Evolutionary conservation across 2,329 filamentous ascomycete genomes (phyloP).

Genomic region (Alternaria tenuissima): DNA sequence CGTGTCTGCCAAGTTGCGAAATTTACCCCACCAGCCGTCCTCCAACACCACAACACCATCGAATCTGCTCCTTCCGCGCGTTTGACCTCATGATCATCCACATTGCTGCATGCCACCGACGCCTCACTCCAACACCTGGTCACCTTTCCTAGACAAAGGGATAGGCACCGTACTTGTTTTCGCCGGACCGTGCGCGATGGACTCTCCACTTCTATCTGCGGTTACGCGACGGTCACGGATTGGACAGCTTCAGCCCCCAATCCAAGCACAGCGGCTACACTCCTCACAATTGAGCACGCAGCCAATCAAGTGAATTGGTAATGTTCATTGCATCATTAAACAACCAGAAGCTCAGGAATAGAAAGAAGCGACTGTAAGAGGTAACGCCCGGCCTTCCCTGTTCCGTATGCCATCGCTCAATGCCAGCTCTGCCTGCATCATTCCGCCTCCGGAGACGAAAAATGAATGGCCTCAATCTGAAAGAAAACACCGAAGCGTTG

Average conservation of each 20-base stretch:
- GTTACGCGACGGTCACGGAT: conserved; percentile 53
- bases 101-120: conserved; percentile 7
- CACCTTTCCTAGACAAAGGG: conserved; percentile 19
- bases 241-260: conserved; percentile 51
- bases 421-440: conserved; percentile 43
- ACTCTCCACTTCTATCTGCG: conserved; percentile 50
- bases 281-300: conserved; percentile 35
- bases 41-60: conserved; percentile 37
- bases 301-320: conserved; percentile 43
- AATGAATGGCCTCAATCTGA: conserved; percentile 45
- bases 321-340: conserved; percentile 47
- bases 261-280: conserved; percentile 50
- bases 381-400: conserved; percentile 45
- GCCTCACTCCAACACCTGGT: conserved; percentile 6
- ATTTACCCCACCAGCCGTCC: conserved; percentile 46
- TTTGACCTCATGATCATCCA: conserved; percentile 19
- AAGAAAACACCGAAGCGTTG: conserved; percentile 37
- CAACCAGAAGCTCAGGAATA: conserved; percentile 36
- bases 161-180: conserved; percentile 35
- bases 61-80: conserved; percentile 18
- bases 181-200: conserved; percentile 45
- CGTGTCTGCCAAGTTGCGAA: conserved; percentile 39
- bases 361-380: conserved; percentile 49
- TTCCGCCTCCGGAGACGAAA: conserved; percentile 36
- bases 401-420: conserved; percentile 38